Base-by-base conservation (phyloP, 192 early-diverging fungal species). In the Coemansia sp. region DNA sequence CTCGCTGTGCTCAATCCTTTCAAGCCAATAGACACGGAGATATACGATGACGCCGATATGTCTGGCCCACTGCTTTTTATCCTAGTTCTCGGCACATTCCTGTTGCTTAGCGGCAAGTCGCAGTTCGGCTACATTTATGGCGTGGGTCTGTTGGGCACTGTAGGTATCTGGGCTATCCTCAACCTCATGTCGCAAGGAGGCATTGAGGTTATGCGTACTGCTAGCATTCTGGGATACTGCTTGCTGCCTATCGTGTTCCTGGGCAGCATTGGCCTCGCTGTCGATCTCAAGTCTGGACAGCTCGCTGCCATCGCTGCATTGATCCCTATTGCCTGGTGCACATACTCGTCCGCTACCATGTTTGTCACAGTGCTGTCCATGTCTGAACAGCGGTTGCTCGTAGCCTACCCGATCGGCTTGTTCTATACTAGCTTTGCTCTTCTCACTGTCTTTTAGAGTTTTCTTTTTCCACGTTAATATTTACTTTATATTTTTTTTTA, bases 101-200 rank as follows among this genome's bases (percentile, higher is more conserved):
- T 98, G 79, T 85, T 97, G 13, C 82, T 98, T 86, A 91, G 94
- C 38, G 94, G 95, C 63, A 98, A 98, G 79, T 87, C 90, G 47
- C 94, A 98, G 78, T 99, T 99, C 87, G 95, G 94, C 31, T 99
- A 98, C 70, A 96, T 99, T 46, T 99, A 99, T 70, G 98, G 96
- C 31, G 91, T 98, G 2, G 96, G 90, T 2, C 84, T 96, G 22
- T 82, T 97, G 54, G 98, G 98, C 29, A 93, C 93, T 44, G 65
- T 91, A 8, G 91, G 91, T 6, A 88, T 99, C 29, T 96, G 94
- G 78, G 66, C 90, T 43, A 92, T 99, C 44, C 76, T 99, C 20
- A 98, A 99, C 73, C 83, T 98, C 43, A 99, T 99, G 98, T 91
- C 90, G 51, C 91, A 94, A 49, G 80, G 80, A 15, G 95, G 96